These are phyloP conservation scores for Zymoseptoria passerinii DNA, from an alignment of 2,329 filamentous ascomycete species.

Conservation along the genomic window DNA sequence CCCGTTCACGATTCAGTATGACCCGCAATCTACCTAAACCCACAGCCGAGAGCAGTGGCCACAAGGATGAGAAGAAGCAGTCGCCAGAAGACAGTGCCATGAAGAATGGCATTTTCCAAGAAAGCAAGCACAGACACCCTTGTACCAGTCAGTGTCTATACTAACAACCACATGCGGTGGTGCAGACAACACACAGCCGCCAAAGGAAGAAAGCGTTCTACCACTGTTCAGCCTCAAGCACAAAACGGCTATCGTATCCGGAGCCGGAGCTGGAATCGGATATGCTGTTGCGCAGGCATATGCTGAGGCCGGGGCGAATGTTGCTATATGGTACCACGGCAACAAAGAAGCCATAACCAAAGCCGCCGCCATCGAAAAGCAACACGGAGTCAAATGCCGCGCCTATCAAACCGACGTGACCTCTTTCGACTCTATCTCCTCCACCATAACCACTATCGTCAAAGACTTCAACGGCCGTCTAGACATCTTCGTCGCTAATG, in stretches of 20 bases:
- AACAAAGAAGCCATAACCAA: constrained; percentile 29
- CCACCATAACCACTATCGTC: constrained; percentile 51
- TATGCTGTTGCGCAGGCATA: constrained; percentile 27
- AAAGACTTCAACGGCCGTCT: constrained; percentile 60
- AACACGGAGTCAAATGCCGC: constrained; percentile 39
- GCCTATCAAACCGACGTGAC: constrained; percentile 57
- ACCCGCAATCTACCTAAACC: not conserved
- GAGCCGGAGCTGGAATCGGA: constrained; percentile 30
- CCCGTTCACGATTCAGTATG: not conserved
- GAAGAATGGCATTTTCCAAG: constrained; percentile 29
- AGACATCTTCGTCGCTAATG: constrained; percentile 72
- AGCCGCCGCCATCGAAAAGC: constrained; percentile 26
- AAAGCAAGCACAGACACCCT: constrained; percentile 8
- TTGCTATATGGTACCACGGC: constrained; percentile 39
- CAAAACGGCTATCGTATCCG: constrained; percentile 31
- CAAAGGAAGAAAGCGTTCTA: constrained; percentile 20
- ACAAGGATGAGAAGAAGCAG: constrained; percentile 5
- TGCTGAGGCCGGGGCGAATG: constrained; percentile 36
- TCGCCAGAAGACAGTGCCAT: constrained; percentile 29
- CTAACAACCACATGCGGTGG: not conserved
- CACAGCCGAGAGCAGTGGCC: not conserved
- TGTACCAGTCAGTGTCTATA: not conserved
- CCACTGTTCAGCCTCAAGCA: constrained; percentile 28
- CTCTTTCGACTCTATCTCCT: constrained; percentile 47
- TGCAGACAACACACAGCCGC: constrained; percentile 27